These are phyloP conservation scores for Stemphylium vesicarium DNA, from an alignment of 2,329 filamentous ascomycete genomes.

Conservation along the genomic window DNA sequence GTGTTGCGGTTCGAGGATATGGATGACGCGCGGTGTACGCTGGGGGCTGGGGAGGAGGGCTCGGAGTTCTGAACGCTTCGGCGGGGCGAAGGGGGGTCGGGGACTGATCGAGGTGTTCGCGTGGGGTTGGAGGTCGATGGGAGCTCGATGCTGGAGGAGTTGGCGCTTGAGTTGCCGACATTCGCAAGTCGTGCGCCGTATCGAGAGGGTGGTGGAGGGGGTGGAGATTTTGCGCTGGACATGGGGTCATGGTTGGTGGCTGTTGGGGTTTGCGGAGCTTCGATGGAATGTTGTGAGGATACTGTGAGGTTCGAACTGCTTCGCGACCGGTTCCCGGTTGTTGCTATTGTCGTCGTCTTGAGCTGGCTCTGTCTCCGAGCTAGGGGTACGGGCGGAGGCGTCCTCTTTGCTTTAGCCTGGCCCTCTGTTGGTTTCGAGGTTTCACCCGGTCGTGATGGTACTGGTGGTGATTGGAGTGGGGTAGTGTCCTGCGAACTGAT, in stretches of 20 bases:
- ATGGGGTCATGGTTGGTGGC: slow-evolving; percentile 22
- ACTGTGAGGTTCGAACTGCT: slow-evolving; percentile 47
- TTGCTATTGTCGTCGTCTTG: slow-evolving; percentile 33
- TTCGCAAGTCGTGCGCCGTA: slow-evolving; percentile 37
- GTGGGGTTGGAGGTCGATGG: slow-evolving; percentile 28
- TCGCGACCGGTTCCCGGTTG: slow-evolving; percentile 35
- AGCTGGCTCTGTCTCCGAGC: slow-evolving; percentile 47
- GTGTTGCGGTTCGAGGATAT: slow-evolving; percentile 35
- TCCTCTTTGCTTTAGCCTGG: slow-evolving; percentile 34
- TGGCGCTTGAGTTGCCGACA: slow-evolving; percentile 32
- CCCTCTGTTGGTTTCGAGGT: slow-evolving; percentile 29
- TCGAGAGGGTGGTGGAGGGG: slow-evolving; percentile 44
- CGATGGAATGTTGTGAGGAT: slow-evolving; percentile 45
- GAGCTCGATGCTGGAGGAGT: slow-evolving; percentile 40
- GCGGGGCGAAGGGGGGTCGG: slow-evolving; percentile 29
- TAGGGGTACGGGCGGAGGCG: slow-evolving; percentile 45
- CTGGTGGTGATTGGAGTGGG: slow-evolving; percentile 19
- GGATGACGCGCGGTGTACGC: slow-evolving; percentile 35
- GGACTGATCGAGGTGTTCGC: slow-evolving; percentile 29
- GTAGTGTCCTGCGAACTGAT: slow-evolving; percentile 31
- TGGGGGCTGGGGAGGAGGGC: slow-evolving; percentile 25
- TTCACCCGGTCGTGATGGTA: slow-evolving; percentile 20
- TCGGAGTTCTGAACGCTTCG: slow-evolving; percentile 35
- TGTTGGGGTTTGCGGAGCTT: slow-evolving; percentile 29
- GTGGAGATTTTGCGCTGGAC: slow-evolving; percentile 35